A percentile compares a stretch with the other conserved stretches of the same genome.
These are phyloP conservation scores for Backusella sp. DNA, from an alignment of 192 early-diverging fungal species.

Conservation along the genomic window DNA sequence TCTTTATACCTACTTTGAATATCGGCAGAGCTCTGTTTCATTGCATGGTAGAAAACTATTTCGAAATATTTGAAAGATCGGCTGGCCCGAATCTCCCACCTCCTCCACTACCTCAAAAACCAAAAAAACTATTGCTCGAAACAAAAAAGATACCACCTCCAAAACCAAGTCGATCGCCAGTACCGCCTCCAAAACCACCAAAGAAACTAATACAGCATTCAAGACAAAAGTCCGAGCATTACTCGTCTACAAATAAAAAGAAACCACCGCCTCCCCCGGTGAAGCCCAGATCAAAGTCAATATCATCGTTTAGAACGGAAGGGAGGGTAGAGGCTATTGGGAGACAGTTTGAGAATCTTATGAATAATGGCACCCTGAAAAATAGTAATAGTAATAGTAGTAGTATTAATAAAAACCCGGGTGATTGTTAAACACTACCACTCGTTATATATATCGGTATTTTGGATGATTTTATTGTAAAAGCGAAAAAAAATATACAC, in stretches of 20 bases:
- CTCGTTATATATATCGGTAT: neutral
- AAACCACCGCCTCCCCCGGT: neutral
- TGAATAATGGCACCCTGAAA: neutral
- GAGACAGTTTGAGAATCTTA: slow-evolving; percentile 24
- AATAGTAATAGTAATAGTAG: neutral
- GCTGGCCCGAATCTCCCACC: slow-evolving; percentile 18
- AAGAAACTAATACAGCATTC: neutral
- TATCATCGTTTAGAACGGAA: slow-evolving; percentile 11
- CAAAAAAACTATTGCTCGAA: neutral
- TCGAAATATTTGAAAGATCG: slow-evolving; percentile 28
- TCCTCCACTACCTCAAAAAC: slow-evolving; percentile 20
- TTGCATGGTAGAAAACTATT: slow-evolving; percentile 44
- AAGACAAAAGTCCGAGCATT: slow-evolving; percentile 16
- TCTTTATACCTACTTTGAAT: slow-evolving; percentile 60
- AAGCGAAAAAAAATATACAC: too few species aligned
- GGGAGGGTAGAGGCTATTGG: slow-evolving; percentile 22
- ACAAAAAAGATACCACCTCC: neutral
- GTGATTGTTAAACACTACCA: neutral
- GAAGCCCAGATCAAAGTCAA: slow-evolving; percentile 30
- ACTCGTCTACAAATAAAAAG: neutral
- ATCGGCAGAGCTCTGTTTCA: slow-evolving; percentile 55
- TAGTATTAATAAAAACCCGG: neutral
- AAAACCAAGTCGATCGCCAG: slow-evolving; percentile 16
- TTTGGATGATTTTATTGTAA: neutral
- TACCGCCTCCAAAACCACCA: neutral